A percentile compares a stretch with the other conserved stretches of the same genome.
Conservation (phyloP, 73 alveolate species). For the Paramecium caudatum region DNA sequence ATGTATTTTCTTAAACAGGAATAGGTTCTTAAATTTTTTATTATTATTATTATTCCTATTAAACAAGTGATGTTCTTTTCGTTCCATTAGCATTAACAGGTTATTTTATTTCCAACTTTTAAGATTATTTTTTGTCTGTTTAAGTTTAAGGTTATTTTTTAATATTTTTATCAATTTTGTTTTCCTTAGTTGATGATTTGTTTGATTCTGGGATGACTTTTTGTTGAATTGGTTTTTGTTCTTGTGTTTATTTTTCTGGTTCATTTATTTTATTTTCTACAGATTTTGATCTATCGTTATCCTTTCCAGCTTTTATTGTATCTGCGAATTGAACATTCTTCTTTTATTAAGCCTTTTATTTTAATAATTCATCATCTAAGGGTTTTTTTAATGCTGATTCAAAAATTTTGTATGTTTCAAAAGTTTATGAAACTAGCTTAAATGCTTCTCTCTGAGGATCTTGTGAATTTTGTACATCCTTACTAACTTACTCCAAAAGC, state of each 20-base stretch:
- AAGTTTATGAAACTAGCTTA: conserved; percentile 4
- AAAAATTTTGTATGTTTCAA: conserved; percentile 51
- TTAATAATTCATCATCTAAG: conserved; percentile 41
- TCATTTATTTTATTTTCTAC: conserved; percentile 42
- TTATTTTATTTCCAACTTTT: no score
- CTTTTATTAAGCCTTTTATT: not conserved
- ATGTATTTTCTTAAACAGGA: not conserved
- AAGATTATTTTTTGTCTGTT: not conserved
- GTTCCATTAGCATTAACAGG: no score
- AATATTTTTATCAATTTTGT: not conserved
- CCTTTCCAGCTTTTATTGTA: conserved; percentile 2
- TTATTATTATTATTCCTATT: not conserved
- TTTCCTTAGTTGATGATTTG: not conserved
- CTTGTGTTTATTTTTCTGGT: no score
- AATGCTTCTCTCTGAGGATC: conserved; percentile 50
- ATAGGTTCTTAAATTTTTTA: not conserved
- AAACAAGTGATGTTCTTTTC: not conserved
- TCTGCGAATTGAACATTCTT: conserved; percentile 34
- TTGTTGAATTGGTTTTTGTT: not conserved
- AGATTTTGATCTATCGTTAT: conserved; percentile 31
- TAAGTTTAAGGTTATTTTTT: not conserved
- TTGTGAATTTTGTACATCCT: conserved; percentile 19
- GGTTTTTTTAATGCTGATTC: conserved; percentile 58
- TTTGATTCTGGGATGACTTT: not conserved
- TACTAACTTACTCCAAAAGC: not conserved